These are phyloP conservation scores for Fagus crenata DNA, from an alignment of 306 rosid genomes.

Conservation along the genomic window DNA sequence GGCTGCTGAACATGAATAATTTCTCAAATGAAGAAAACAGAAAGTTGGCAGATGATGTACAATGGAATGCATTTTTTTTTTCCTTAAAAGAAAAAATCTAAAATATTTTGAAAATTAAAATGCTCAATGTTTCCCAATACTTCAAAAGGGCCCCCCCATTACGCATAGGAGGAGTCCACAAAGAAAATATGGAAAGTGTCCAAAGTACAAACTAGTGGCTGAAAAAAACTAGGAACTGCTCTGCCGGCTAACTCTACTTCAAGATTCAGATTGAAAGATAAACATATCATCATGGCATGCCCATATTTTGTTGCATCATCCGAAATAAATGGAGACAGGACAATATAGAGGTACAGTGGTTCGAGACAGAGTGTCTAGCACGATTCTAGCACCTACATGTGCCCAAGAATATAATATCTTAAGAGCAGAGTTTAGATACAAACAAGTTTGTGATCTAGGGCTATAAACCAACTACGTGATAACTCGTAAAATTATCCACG, in stretches of 20 bases:
- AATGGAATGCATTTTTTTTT: background rate
- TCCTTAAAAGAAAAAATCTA: too few relatives aligned
- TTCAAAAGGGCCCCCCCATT: background rate
- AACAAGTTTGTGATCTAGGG: too few relatives aligned
- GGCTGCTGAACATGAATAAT: background rate
- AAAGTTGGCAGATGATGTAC: background rate
- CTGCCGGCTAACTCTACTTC: conserved; percentile 6
- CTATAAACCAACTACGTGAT: too few relatives aligned
- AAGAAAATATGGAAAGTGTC: conserved; percentile 2
- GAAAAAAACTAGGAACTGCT: background rate
- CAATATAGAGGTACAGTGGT: background rate
- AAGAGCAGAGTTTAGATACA: too few relatives aligned
- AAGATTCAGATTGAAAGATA: background rate
- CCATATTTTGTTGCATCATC: background rate
- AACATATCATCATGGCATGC: background rate
- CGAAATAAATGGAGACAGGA: conserved; percentile 2
- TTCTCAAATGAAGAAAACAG: background rate
- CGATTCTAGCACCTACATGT: conserved; percentile 29
- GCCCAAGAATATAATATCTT: conserved; percentile 5
- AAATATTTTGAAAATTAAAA: too few relatives aligned
- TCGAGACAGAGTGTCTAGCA: conserved; percentile 27
- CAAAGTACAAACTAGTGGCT: background rate
- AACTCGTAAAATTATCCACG: too few relatives aligned
- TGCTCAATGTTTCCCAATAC: background rate
- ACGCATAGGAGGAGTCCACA: background rate